phyloP scores from a whole-genome alignment of 805 yeast genomes.

The Candida quercuum region DNA sequence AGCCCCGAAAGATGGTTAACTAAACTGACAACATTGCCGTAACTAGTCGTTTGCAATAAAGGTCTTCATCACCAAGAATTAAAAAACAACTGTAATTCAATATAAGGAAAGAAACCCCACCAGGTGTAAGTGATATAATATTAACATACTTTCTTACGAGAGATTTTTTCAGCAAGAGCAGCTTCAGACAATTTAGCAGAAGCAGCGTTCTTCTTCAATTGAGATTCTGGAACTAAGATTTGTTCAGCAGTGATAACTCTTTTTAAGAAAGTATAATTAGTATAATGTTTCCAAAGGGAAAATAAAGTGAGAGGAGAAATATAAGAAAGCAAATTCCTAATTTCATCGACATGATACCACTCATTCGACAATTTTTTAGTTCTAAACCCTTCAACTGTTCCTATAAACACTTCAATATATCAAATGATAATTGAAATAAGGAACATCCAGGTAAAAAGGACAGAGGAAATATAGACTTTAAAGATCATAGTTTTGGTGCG shows the following conservation, averaged over 20 bases:
- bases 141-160: slow-evolving; percentile 75
- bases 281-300: background rate
- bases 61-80: slow-evolving; percentile 42
- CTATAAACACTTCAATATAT: background rate
- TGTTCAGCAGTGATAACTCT: slow-evolving; percentile 31
- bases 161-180: slow-evolving; percentile 75
- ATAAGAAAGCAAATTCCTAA: slow-evolving; percentile 1
- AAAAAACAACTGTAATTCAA: slow-evolving; percentile 1
- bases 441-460: slow-evolving; percentile 11
- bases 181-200: slow-evolving; percentile 71
- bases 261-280: slow-evolving; percentile 1
- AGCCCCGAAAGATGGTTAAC: slow-evolving; percentile 82
- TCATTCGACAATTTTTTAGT: slow-evolving; percentile 23
- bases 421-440: background rate
- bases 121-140: background rate
- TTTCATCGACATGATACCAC: slow-evolving; percentile 27
- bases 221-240: slow-evolving; percentile 71
- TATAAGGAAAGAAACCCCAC: background rate
- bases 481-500: slow-evolving; percentile 14
- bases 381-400: slow-evolving; percentile 8
- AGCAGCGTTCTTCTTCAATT: slow-evolving; percentile 76
- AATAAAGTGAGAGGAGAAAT: background rate
- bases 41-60: slow-evolving; percentile 57
- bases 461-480: slow-evolving; percentile 24
- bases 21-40: slow-evolving; percentile 61